phyloP scores from a whole-genome alignment of 176 grass and related monocot genomes.

The Cocos nucifera region DNA sequence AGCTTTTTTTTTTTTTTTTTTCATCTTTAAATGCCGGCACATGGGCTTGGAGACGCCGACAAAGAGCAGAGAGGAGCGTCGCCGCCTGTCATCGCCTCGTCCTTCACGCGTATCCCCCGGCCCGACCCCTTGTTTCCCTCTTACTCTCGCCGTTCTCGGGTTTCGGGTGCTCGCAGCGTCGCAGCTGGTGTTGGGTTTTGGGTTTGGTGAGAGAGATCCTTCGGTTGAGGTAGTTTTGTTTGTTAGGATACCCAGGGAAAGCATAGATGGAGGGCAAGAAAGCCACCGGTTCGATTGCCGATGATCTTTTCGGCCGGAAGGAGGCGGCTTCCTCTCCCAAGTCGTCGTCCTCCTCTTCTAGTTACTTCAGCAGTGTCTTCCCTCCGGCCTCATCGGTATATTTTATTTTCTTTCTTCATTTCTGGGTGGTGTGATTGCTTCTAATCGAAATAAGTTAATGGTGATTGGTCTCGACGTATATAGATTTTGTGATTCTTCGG shows the following conservation, averaged over 20 bases:
- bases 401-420: not conserved
- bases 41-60: slow-evolving; percentile 23
- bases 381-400: slow-evolving; percentile 4
- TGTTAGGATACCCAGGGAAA: too few species aligned
- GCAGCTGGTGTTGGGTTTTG: too few species aligned
- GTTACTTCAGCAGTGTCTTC: slow-evolving; percentile 21
- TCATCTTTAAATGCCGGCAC: slow-evolving; percentile 47
- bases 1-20: too few species aligned
- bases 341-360: not conserved
- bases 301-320: not conserved
- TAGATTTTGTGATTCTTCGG: too few species aligned
- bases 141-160: slow-evolving; percentile 5
- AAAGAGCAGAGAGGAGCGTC: slow-evolving; percentile 16
- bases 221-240: too few species aligned
- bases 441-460: not conserved
- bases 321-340: not conserved
- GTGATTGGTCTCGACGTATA: too few species aligned
- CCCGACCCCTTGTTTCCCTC: slow-evolving; percentile 22
- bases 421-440: not conserved
- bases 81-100: not conserved
- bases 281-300: not conserved
- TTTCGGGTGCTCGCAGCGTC: not conserved
- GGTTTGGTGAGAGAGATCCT: too few species aligned
- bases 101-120: too few species aligned
- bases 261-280: not conserved